phyloP scores from a whole-genome alignment of 129 eudicot species.

The Silybum marianum region DNA sequence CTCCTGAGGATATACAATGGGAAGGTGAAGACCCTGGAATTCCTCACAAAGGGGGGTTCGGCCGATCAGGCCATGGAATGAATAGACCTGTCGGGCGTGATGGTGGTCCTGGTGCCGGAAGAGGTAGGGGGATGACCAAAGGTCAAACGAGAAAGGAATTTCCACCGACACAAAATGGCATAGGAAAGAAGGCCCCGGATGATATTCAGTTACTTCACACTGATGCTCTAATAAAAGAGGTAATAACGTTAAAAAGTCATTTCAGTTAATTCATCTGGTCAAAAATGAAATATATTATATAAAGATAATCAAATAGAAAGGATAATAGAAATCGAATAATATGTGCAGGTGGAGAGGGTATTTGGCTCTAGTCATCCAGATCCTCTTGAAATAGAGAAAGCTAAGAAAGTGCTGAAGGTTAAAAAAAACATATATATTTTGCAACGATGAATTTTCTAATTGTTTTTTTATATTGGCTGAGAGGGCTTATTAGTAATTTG shows the following conservation, averaged over 20 bases:
- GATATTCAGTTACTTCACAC: slow-evolving; percentile 81
- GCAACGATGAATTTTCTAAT: neutral
- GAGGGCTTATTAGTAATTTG: slow-evolving; percentile 20
- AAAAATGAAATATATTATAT: too few relatives aligned
- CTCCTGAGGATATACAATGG: slow-evolving; percentile 92
- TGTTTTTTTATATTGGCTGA: neutral
- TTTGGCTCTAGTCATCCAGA: slow-evolving; percentile 67
- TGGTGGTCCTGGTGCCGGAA: slow-evolving; percentile 63
- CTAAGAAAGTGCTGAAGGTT: slow-evolving; percentile 77
- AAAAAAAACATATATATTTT: neutral
- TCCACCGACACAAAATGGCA: slow-evolving; percentile 78
- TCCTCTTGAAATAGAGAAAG: slow-evolving; percentile 84
- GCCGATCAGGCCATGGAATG: slow-evolving; percentile 65
- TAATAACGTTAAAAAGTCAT: slow-evolving; percentile 6
- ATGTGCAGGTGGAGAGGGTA: slow-evolving; percentile 82
- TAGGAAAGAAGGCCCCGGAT: slow-evolving; percentile 68
- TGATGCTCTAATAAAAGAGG: slow-evolving; percentile 84
- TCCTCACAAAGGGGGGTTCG: slow-evolving; percentile 56
- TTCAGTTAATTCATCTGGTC: slow-evolving; percentile 21
- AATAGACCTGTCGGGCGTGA: slow-evolving; percentile 59
- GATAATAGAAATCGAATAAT: neutral
- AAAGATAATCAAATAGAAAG: too few relatives aligned
- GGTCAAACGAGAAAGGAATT: slow-evolving; percentile 69
- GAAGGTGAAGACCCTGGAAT: slow-evolving; percentile 79
- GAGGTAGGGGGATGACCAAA: slow-evolving; percentile 75